Evolutionary conservation across 345 rosid genomes (phyloP).

Genomic region (Murraya paniculata): DNA sequence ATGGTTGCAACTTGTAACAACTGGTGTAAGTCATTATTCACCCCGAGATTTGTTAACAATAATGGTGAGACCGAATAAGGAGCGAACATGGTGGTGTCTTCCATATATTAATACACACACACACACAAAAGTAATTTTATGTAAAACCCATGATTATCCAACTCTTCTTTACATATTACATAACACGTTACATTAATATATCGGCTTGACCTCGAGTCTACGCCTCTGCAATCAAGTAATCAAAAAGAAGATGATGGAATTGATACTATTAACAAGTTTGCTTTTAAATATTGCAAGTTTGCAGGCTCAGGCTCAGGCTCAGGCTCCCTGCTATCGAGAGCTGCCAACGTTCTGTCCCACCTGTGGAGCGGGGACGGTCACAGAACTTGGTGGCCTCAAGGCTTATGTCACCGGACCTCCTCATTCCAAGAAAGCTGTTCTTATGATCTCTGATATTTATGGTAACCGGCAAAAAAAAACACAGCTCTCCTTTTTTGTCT

Average conservation of each 20-base stretch:
- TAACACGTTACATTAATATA: too few relatives aligned
- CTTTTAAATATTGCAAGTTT: slow-evolving; percentile 46
- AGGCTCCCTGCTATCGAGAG: slow-evolving; percentile 49
- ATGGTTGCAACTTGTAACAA: too few relatives aligned
- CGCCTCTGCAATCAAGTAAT: not conserved
- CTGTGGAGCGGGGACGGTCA: slow-evolving; percentile 59
- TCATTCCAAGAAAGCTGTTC: slow-evolving; percentile 52
- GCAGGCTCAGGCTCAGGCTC: slow-evolving; percentile 22
- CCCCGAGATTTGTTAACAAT: too few relatives aligned
- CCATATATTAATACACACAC: too few relatives aligned
- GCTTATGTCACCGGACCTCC: slow-evolving; percentile 64
- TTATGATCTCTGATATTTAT: slow-evolving; percentile 62
- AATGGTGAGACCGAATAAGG: too few relatives aligned
- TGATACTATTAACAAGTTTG: not conserved
- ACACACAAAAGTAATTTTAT: too few relatives aligned
- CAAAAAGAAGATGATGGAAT: not conserved
- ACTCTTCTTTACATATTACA: too few relatives aligned
- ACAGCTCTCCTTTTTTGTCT: not conserved
- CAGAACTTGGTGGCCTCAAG: slow-evolving; percentile 60
- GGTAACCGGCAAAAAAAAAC: slow-evolving; percentile 25
- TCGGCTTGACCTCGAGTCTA: too few relatives aligned
- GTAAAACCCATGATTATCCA: too few relatives aligned
- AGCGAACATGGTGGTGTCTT: too few relatives aligned
- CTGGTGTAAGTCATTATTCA: too few relatives aligned
- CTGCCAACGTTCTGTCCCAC: slow-evolving; percentile 55